A percentile compares a stretch with the other conserved stretches of the same genome.
phyloP scores from a whole-genome alignment of 2,329 filamentous ascomycete species.

The Aspergillus fijiensis region DNA sequence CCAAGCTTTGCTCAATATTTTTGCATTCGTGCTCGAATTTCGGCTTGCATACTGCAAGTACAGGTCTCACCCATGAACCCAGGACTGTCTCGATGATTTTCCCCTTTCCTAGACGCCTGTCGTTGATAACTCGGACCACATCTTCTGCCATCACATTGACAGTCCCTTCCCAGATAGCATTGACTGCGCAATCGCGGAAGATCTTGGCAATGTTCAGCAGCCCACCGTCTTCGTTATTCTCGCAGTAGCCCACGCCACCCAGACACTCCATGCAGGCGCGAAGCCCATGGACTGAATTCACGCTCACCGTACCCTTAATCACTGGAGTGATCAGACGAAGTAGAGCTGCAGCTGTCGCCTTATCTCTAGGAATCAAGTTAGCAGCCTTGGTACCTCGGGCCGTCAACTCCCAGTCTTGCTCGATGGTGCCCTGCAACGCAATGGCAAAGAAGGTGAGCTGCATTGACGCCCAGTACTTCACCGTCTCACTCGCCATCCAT shows the following conservation, averaged over 20 bases:
- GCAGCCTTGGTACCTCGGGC: constrained; percentile 17
- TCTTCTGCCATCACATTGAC: constrained; percentile 63
- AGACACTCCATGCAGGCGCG: constrained; percentile 42
- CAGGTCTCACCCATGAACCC: neutral
- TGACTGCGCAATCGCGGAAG: constrained; percentile 60
- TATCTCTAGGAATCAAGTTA: constrained; percentile 43
- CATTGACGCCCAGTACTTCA: constrained; percentile 40
- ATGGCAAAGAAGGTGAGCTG: constrained; percentile 39
- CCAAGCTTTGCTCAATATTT: neutral
- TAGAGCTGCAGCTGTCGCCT: constrained; percentile 26
- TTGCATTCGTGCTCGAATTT: neutral
- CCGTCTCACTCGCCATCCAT: constrained; percentile 39
- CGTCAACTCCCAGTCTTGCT: constrained; percentile 51
- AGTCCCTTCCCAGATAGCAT: constrained; percentile 68
- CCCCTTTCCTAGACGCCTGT: neutral
- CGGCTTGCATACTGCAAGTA: neutral
- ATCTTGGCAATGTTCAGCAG: constrained; percentile 66
- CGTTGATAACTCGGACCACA: neutral
- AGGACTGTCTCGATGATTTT: neutral
- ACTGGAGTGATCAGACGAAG: constrained; percentile 33
- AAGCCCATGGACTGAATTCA: constrained; percentile 30
- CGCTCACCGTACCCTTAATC: constrained; percentile 38
- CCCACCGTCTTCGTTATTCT: constrained; percentile 50
- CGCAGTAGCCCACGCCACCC: constrained; percentile 42
- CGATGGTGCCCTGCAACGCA: constrained; percentile 46